Conservation (phyloP, 2,329 filamentous ascomycete genomes). For the Tolypocladium inflatum region DNA sequence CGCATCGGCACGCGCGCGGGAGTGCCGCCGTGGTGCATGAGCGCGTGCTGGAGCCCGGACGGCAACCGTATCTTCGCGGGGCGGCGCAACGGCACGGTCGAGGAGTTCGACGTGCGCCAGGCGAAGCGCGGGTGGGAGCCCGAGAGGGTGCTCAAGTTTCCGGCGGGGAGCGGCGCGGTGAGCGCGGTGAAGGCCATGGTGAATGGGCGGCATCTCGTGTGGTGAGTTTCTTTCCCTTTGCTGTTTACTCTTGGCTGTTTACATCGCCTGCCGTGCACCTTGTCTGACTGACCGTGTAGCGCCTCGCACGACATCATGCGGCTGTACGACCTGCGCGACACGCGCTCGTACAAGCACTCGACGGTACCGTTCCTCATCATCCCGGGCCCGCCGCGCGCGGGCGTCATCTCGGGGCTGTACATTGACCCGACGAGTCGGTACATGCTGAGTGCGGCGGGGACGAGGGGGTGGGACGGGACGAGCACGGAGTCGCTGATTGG, state of each 20-base stretch:
- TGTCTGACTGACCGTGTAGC: constrained; percentile 28
- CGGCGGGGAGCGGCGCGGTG: constrained; percentile 79
- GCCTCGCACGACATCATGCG: constrained; percentile 90
- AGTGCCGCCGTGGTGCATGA: constrained; percentile 95
- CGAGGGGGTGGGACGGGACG: constrained; percentile 87
- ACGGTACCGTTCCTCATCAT: constrained; percentile 93
- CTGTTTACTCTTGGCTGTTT: background rate
- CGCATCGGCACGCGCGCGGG: constrained; percentile 64
- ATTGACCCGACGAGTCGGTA: constrained; percentile 81
- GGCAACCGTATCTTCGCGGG: constrained; percentile 94
- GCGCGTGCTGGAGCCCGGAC: constrained; percentile 90
- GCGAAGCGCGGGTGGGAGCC: constrained; percentile 57
- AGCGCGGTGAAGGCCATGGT: constrained; percentile 84
- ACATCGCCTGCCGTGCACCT: background rate
- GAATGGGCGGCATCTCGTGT: constrained; percentile 85
- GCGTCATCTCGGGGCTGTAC: constrained; percentile 78
- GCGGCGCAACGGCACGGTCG: constrained; percentile 81
- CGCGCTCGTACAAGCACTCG: constrained; percentile 57
- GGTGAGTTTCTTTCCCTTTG: constrained; percentile 32
- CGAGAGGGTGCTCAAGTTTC: constrained; percentile 76
- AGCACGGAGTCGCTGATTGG: constrained; percentile 86
- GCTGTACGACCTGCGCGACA: constrained; percentile 75
- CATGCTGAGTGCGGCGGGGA: constrained; percentile 87
- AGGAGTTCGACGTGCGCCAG: constrained; percentile 86
- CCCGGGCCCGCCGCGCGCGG: constrained; percentile 72